Base-by-base conservation (phyloP, 306 rosid genomes). In the Corylus americana region DNA sequence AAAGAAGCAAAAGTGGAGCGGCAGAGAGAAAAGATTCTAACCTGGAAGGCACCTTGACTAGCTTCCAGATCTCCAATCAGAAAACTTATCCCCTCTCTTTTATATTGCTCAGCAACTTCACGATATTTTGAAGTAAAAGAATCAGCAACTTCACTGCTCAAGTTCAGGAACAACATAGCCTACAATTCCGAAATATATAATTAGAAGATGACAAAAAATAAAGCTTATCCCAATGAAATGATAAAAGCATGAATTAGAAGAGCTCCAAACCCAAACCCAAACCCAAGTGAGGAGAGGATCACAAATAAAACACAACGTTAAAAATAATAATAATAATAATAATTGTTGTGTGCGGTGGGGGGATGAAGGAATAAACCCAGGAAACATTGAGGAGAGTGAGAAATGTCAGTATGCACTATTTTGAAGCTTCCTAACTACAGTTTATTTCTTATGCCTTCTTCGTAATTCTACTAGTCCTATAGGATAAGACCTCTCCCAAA, bases 131-230 rank as follows among this genome's bases (percentile, higher is more conserved):
- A 79, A 86, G 88, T 86, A 11, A 96, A 83, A 59, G 96, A 74
- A 76, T 85, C 97, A 70, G 94, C 86, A 47, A 4, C 82, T 57
- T 87, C 92, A 17, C 77, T n/a, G 13, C 87, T 88, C 85, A 88
- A 87, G 90, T 93, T 90, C 78, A 90, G 70, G 87, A 96, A 96
- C 88, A 96, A n/a, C 98, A 93, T 87, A 18, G 97, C 98, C 99
- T 96, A 71, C 53, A 77, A 82, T 79, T 81, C 31, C 31, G 71
- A 74, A 75, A 86, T 14, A 17, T 42, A 18, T 17, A 73, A 74
- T 80, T 63, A 70, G 67, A 53, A 66, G 45, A 44, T 18, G 59
- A 80, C 51, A 66, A 39, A 67, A 51, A 67, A 7, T 8, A 18
- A 8, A 13, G 72, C 51, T 1, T 9, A 25, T 67, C 51, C 72